These are phyloP conservation scores for Pseudogymnoascus verrucosus DNA, from an alignment of 2,329 filamentous ascomycete genomes.

Conservation along the genomic window DNA sequence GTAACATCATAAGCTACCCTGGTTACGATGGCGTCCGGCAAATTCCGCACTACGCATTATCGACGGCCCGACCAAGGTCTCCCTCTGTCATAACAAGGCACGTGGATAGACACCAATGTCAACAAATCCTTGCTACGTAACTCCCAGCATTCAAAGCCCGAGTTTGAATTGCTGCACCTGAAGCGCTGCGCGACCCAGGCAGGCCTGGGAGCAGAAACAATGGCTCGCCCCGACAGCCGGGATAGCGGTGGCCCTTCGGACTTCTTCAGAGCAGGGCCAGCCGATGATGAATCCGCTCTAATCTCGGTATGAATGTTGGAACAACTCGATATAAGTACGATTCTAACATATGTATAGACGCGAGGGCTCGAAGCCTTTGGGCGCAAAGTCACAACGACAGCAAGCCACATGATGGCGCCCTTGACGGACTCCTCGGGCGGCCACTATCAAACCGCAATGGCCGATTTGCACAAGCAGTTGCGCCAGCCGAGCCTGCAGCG, in stretches of 20 bases:
- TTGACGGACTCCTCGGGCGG: conserved; percentile 47
- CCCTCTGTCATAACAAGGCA: conserved; percentile 8
- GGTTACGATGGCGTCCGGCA: neutral
- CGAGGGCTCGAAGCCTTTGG: conserved; percentile 87
- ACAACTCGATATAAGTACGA: neutral
- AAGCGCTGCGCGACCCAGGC: conserved; percentile 6
- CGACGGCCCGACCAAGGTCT: neutral
- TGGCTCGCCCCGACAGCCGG: conserved; percentile 27
- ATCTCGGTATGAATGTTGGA: conserved; percentile 24
- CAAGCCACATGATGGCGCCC: conserved; percentile 77
- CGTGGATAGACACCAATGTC: conserved; percentile 6
- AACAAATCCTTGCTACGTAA: neutral
- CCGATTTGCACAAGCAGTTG: conserved; percentile 81
- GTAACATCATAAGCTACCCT: neutral
- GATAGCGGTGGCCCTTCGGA: conserved; percentile 20
- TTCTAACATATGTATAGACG: conserved; percentile 44
- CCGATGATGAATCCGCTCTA: conserved; percentile 25
- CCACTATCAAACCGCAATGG: conserved; percentile 82
- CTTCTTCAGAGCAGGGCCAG: conserved; percentile 22
- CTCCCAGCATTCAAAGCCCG: neutral
- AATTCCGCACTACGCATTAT: neutral
- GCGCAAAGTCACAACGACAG: conserved; percentile 89
- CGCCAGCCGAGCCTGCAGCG: conserved; percentile 76
- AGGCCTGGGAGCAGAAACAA: conserved; percentile 17
- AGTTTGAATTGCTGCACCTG: conserved; percentile 1